Base-by-base conservation (phyloP, 2,329 filamentous ascomycete genomes). In the Scortechinia acanthostroma region DNA sequence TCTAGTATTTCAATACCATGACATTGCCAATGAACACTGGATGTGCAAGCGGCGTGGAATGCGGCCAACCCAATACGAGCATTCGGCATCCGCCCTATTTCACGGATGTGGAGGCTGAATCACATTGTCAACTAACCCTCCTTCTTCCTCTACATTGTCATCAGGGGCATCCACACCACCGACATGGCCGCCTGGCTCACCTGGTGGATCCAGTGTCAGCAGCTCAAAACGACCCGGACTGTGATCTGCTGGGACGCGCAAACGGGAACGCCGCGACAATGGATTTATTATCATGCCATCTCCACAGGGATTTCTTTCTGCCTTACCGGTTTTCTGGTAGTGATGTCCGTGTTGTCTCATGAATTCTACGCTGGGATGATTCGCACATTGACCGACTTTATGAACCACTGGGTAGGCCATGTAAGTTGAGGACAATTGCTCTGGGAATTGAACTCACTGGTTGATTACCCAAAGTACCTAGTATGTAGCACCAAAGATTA, bases 101-200 rank as follows among this genome's bases (percentile, higher is more conserved):
- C n/a, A n/a, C n/a, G n/a, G n/a, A n/a, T n/a, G n/a, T n/a, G n/a
- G n/a, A n/a, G n/a, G n/a, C n/a, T n/a, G n/a, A n/a, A n/a, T n/a
- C n/a, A n/a, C n/a, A n/a, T n/a, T n/a, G n/a, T n/a, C 4, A 48
- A 50, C 22, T 46, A 46, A 10, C 43, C 51, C 17, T 50, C 51
- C 4, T 54, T 48, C 44, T 48, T 48, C 20, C 46, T 53, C 17
- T 55, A 55, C 52, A 55, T 53, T 44, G 49, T 55, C 33, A 30
- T n/a, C 10, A n/a, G 25, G 10, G 25, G 25, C 25, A 10, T 30
- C 25, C 10, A 10, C 10, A 30, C 25, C 10, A 10, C 25, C n/a
- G 25, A 30, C 10, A 10, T 30, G 25, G 25, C 25, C 25, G 25
- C 25, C n/a, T 30, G 25, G 25, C 25, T 30, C 25, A 10, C 25